phyloP scores from a whole-genome alignment of 2,329 filamentous ascomycete genomes.

The Cladophialophora chaetospira region DNA sequence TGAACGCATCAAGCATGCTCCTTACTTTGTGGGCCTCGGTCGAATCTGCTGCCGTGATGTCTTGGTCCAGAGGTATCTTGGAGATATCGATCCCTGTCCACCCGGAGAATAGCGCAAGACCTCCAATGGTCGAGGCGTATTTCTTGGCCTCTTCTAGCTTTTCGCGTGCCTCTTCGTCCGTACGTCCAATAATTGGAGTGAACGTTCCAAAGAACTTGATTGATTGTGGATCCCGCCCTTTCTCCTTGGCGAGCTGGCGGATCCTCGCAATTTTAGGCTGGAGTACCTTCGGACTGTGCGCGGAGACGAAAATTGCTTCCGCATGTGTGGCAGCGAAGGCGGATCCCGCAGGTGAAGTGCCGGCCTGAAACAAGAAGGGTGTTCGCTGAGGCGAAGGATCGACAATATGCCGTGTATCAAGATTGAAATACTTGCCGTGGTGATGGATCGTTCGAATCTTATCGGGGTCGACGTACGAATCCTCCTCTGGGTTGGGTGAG shows the following conservation, averaged over 20 bases:
- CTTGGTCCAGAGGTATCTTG: constrained; percentile 59
- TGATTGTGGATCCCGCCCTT: constrained; percentile 58
- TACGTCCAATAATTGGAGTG: constrained; percentile 53
- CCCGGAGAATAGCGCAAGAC: constrained; percentile 58
- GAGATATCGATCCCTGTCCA: constrained; percentile 65
- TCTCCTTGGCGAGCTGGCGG: constrained; percentile 51
- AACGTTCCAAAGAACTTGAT: constrained; percentile 60
- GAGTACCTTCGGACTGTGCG: constrained; percentile 54
- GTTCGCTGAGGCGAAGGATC: constrained; percentile 61
- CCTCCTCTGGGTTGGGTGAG: constrained; percentile 54
- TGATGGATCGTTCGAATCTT: constrained; percentile 64
- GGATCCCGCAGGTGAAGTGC: constrained; percentile 60
- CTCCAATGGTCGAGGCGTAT: constrained; percentile 57
- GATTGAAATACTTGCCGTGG: constrained; percentile 54
- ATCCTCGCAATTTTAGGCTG: constrained; percentile 56
- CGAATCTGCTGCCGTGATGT: constrained; percentile 58
- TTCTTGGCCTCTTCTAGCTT: constrained; percentile 56
- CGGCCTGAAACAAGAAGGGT: constrained; percentile 61
- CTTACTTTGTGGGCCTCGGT: constrained; percentile 56
- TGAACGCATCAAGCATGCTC: constrained; percentile 53
- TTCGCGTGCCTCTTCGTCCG: constrained; percentile 55
- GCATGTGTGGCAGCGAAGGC: constrained; percentile 61
- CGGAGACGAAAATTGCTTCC: constrained; percentile 62
- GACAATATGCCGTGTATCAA: constrained; percentile 51
- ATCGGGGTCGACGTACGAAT: constrained; percentile 60